These are phyloP conservation scores for Novymonas esmeraldas DNA, from an alignment of 208 protist species.

Conservation along the genomic window DNA sequence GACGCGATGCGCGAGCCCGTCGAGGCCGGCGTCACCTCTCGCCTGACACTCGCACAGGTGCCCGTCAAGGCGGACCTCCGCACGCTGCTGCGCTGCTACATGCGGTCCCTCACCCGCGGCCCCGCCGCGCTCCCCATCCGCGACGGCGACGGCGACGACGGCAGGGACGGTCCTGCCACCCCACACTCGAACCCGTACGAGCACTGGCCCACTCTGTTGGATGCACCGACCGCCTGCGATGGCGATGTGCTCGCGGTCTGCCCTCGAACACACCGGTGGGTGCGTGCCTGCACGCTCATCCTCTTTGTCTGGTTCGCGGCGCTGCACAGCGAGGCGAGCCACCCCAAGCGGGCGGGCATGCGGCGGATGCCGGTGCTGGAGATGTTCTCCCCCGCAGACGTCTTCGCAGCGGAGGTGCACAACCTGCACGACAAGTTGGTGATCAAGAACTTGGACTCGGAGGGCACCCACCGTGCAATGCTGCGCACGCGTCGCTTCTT, in stretches of 20 bases:
- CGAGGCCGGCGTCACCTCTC: conserved; percentile 9
- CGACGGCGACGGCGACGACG: not conserved
- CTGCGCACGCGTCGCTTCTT: conserved; percentile 20
- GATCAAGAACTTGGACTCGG: conserved; percentile 26
- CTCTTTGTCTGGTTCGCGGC: not conserved
- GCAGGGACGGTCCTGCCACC: not conserved
- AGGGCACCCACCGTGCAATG: conserved; percentile 14
- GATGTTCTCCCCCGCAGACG: not conserved
- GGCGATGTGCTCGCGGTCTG: conserved; percentile 21
- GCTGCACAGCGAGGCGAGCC: conserved; percentile 2
- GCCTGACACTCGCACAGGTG: conserved; percentile 13
- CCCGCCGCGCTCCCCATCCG: too few species aligned
- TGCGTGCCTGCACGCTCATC: conserved; percentile 12
- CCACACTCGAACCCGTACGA: not conserved
- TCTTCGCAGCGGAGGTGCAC: conserved; percentile 10
- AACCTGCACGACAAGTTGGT: conserved; percentile 1
- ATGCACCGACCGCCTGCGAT: conserved; percentile 17
- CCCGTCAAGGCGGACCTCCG: conserved; percentile 19
- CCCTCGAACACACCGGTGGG: conserved; percentile 23
- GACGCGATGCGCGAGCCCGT: conserved; percentile 7
- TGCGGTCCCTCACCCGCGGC: conserved; percentile 1
- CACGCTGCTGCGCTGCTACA: conserved; percentile 5
- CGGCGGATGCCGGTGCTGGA: conserved; percentile 10
- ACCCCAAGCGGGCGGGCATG: not conserved
- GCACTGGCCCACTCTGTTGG: conserved; percentile 11